Evolutionary conservation across 1,139 yeast species (phyloP), one percentile per base, ranked within the genome.

Genomic region (Scheffersomyces insectosa): DNA sequence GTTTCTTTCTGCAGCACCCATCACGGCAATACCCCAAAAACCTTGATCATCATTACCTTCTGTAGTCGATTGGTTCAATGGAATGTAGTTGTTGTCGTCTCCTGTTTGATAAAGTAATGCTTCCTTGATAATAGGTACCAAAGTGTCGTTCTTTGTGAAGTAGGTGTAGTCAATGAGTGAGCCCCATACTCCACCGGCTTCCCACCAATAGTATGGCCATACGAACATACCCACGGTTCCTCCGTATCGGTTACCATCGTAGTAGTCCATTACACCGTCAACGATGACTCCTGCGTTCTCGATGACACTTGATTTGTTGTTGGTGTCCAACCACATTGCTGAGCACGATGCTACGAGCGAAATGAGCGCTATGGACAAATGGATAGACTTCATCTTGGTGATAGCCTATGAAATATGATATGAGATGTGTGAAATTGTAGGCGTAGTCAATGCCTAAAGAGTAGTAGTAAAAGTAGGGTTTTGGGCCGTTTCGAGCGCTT

Each of bases 21-120:
- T 83, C 4, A 77, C 93, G 0, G 93, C 82, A 43, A 89, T 69
- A 0, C 91, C 96, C 96, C 96, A 89, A 52, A 88, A 85, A 0
- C 88, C 95, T 66, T 88, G 95, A 72, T 89, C 97, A 70, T 89
- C 97, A 57, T 89, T 89, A 59, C 96, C 97, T 63, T 88, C 95
- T 7, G 88, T 78, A 14, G 83, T 74, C 10, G 88, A 73, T 63
- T 87, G 91, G 62, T 85, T 85, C 42, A 80, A 65, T 1, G 96
- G 96, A 62, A 88, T 78, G 64, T 81, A 88, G 63, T 87, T 81
- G 62, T 78, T 66, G 59, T 81, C 76, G 14, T 72, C 67, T 25
- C 96, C 96, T 9, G 72, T 73, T 64, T 88, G 96, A 57, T 73
- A 79, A 45, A 78, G 62, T 49, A 89, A 58, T 3, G 90, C 85